Conservation (phyloP, 371 early-diverging fungal species). For the Apophysomyces sp. region DNA sequence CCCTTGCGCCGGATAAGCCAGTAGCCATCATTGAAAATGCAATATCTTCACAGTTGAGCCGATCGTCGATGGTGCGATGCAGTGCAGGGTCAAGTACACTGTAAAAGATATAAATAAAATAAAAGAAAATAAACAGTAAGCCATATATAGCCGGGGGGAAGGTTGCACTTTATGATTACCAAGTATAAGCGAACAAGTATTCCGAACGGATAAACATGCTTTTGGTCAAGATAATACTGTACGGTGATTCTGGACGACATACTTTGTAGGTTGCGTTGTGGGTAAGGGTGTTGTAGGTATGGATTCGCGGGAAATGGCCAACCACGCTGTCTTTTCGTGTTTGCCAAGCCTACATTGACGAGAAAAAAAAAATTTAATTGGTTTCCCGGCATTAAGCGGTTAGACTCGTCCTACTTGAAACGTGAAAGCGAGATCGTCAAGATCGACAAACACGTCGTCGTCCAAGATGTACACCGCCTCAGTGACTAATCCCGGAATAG, state of each 20-base stretch:
- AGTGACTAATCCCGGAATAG: constrained; percentile 25
- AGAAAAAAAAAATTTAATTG: not conserved
- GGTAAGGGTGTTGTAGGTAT: constrained; percentile 23
- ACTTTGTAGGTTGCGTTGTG: constrained; percentile 23
- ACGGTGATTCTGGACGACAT: constrained; percentile 13
- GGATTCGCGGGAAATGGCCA: constrained; percentile 46
- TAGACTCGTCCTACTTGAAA: constrained; percentile 22
- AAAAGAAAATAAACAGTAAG: not conserved
- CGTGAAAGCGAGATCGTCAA: constrained; percentile 35
- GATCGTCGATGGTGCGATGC: constrained; percentile 33
- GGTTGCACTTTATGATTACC: constrained; percentile 16
- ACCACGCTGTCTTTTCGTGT: constrained; percentile 32
- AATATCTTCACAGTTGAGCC: constrained; percentile 50
- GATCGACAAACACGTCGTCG: constrained; percentile 36
- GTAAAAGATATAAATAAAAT: too few species aligned
- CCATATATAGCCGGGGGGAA: not conserved
- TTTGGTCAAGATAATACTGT: constrained; percentile 45
- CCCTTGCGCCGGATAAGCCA: constrained; percentile 25
- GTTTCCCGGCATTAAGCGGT: not conserved
- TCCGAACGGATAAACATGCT: constrained; percentile 49
- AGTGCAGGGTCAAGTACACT: constrained; percentile 34
- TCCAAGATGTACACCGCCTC: constrained; percentile 45
- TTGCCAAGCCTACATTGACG: constrained; percentile 24
- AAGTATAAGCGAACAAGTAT: constrained; percentile 45
- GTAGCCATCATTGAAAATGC: constrained; percentile 45